Evolutionary conservation across 352 stramenopile genomes (phyloP), one percentile per base, ranked within the genome.

Genomic region (Pythium phragmiticola): DNA sequence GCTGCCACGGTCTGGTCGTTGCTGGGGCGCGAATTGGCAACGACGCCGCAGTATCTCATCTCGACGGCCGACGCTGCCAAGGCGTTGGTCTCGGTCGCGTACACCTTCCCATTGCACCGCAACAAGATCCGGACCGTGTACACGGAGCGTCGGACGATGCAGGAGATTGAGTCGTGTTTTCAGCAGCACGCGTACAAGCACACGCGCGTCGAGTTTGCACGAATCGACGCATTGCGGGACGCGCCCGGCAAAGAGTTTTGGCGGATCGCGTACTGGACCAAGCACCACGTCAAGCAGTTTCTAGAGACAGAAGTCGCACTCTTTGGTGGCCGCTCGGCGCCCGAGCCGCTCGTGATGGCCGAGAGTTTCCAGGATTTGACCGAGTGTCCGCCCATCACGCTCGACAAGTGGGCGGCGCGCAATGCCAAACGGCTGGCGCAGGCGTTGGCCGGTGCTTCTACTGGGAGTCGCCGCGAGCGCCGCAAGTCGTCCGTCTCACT

Each of bases 341-440:
- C 34, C 26, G 26, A 30, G 34, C 34, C 79, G 45, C 34, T 71
- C 34, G 39, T 48, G 21, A 49, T 46, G 50, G 41, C 17, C 26
- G 78, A 88, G 68, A 75, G 57, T 19, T 91, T 86, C 59, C 65
- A 87, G 30, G 73, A 87, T 16, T 55, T 91, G 23, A 88, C 78
- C 3, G 80, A 91, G 39, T 77, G 77, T 28, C 21, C 63, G 46
- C 72, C 80, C 5, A 67, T 84, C 11, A 71, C 76, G 36, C 60
- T 89, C 16, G 82, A 88, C 19, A 47, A 73, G 17, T 91, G 82
- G 82, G 77, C 80, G 1, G 48, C 76, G 23, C 61, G 55, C 21
- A 70, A 89, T 53, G 65, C 73, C 28, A 88, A 87, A 52, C 57
- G 70, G 41, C 78, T 84, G 63, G 82, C 77, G 7, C 67, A 76